These are phyloP conservation scores for Alternaria sp. DNA, from an alignment of 2,329 filamentous ascomycete genomes.

Conservation along the genomic window DNA sequence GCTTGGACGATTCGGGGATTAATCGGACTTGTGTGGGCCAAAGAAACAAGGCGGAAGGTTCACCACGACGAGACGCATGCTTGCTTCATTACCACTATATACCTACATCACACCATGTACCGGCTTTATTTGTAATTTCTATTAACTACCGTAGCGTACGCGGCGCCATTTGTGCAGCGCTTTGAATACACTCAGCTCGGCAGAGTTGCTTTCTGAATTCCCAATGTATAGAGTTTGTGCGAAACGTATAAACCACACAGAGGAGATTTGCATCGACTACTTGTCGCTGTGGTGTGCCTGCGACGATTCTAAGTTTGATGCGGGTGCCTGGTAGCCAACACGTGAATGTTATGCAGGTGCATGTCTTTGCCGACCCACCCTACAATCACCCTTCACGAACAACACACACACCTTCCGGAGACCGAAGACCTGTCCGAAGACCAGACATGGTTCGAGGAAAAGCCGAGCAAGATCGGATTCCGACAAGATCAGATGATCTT, in stretches of 20 bases:
- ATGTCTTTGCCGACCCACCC: neutral
- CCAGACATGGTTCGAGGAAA: neutral
- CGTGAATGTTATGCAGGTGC: neutral
- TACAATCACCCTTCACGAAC: neutral
- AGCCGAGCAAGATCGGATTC: neutral
- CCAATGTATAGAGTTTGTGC: neutral
- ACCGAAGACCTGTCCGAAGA: neutral
- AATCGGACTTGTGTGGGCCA: neutral
- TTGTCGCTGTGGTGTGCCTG: neutral
- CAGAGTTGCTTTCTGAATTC: neutral
- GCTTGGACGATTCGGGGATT: neutral
- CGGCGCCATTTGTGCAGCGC: neutral
- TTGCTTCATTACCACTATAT: neutral
- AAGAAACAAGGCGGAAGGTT: neutral
- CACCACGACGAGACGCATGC: neutral
- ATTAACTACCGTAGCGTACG: neutral
- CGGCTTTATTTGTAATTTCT: constrained; percentile 7
- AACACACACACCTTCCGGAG: neutral
- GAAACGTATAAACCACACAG: neutral
- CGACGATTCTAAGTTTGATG: neutral
- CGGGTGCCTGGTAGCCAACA: neutral
- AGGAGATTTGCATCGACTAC: neutral
- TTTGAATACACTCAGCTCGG: neutral
- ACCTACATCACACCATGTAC: neutral
- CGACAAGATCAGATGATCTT: constrained; percentile 34